These are phyloP conservation scores for Nemania serpens DNA, from an alignment of 2,329 filamentous ascomycete genomes.

Conservation along the genomic window DNA sequence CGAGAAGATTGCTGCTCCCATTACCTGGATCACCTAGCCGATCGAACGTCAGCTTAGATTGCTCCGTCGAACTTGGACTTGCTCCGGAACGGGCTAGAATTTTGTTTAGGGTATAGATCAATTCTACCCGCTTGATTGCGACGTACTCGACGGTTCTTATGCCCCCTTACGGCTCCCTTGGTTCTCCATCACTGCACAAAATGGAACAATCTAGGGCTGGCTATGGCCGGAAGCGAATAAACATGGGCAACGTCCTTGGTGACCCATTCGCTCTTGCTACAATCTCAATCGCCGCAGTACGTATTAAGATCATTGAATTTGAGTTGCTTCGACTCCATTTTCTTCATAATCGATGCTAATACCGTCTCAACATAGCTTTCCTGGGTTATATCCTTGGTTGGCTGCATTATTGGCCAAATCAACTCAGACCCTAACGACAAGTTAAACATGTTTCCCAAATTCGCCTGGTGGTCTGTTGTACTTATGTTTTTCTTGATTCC, in stretches of 20 bases:
- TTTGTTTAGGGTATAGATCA: neutral
- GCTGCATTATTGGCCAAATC: constrained; percentile 74
- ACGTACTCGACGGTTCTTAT: constrained; percentile 52
- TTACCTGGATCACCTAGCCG: constrained; percentile 17
- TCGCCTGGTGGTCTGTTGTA: constrained; percentile 88
- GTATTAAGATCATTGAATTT: constrained; percentile 46
- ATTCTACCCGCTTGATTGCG: constrained; percentile 26
- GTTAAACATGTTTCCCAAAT: constrained; percentile 69
- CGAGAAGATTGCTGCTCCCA: neutral
- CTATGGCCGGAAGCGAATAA: constrained; percentile 65
- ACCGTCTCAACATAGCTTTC: constrained; percentile 68
- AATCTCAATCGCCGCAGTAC: constrained; percentile 86
- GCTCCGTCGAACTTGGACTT: constrained; percentile 11
- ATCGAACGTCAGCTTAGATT: constrained; percentile 4
- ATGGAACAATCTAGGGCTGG: constrained; percentile 71
- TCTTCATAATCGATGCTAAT: neutral
- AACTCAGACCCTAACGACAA: constrained; percentile 49
- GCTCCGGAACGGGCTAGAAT: constrained; percentile 21
- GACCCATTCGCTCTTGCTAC: constrained; percentile 96
- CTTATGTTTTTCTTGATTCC: constrained; percentile 84
- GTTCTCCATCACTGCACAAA: constrained; percentile 77
- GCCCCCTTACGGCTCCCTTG: constrained; percentile 74
- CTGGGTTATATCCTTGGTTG: constrained; percentile 91
- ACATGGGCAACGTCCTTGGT: constrained; percentile 86
- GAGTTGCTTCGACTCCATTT: constrained; percentile 2